phyloP scores from a whole-genome alignment of 495 filamentous ascomycete species.

The Aspergillus panamensis region DNA sequence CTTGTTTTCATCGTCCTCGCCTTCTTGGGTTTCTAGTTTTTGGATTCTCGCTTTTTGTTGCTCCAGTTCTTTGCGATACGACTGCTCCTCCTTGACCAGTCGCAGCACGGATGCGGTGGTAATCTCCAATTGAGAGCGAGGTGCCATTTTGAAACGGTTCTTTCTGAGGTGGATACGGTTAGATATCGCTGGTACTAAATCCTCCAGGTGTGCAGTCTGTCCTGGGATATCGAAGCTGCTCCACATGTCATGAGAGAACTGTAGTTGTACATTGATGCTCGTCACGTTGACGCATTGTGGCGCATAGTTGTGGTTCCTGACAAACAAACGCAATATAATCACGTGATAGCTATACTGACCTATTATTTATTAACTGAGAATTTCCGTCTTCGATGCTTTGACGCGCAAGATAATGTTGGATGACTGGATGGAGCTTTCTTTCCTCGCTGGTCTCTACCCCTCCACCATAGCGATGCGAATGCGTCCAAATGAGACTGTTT shows the following conservation, averaged over 20 bases:
- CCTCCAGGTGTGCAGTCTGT: no score
- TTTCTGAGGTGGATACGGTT: no score
- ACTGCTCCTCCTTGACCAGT: conserved; percentile 85
- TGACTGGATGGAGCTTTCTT: not conserved
- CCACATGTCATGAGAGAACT: no score
- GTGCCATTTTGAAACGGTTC: conserved; percentile 52
- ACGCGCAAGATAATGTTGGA: not conserved
- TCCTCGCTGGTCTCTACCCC: conserved; percentile 4
- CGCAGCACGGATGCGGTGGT: conserved; percentile 70
- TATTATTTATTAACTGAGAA: no score
- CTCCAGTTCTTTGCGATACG: conserved; percentile 79
- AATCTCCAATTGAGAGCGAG: conserved; percentile 69
- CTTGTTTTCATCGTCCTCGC: conserved; percentile 59
- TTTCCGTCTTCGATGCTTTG: not conserved
- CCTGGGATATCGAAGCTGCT: no score
- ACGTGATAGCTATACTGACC: no score
- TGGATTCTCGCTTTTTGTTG: conserved; percentile 67
- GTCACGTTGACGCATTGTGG: not conserved
- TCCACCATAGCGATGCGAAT: conserved; percentile 18
- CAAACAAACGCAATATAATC: no score
- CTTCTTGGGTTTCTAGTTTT: conserved; percentile 52
- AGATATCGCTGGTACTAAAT: no score
- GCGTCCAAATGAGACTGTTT: conserved; percentile 13
- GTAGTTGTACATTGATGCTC: not conserved
- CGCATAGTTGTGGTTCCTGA: not conserved